Evolutionary conservation across 2,329 filamentous ascomycete genomes (phyloP).

Genomic region (Pleoardoris graminearum): DNA sequence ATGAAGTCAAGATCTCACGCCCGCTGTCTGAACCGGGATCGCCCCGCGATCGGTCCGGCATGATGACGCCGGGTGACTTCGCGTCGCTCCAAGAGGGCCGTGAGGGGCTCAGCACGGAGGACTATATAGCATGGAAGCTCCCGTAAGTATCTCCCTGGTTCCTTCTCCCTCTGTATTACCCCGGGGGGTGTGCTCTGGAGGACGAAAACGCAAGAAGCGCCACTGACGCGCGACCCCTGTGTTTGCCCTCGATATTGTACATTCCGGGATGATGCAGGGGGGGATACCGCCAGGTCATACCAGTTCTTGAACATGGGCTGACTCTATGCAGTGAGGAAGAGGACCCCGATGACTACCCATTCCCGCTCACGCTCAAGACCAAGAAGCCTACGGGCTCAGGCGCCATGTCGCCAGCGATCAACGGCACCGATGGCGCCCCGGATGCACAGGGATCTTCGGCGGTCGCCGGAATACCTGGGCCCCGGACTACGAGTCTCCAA

Average conservation of each 20-base stretch:
- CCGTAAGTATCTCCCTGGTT: conserved; percentile 84
- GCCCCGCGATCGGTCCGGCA: conserved; percentile 84
- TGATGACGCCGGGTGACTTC: conserved; percentile 99
- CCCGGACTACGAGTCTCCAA: neutral
- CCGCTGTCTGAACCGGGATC: conserved; percentile 94
- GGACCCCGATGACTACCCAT: conserved; percentile 78
- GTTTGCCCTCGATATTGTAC: no score
- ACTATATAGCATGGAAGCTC: conserved; percentile 97
- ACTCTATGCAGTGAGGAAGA: conserved; percentile 76
- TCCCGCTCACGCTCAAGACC: conserved; percentile 67
- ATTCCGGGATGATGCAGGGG: no score
- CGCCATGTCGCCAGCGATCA: conserved; percentile 38
- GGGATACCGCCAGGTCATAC: no score
- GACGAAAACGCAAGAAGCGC: no score
- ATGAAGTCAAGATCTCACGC: conserved; percentile 92
- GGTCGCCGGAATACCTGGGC: conserved; percentile 2
- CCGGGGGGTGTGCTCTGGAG: no score
- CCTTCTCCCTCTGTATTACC: no score
- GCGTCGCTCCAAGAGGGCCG: conserved; percentile 92
- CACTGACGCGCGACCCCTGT: no score
- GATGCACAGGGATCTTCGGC: neutral
- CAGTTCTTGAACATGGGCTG: conserved; percentile 29
- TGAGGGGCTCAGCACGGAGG: conserved; percentile 91
- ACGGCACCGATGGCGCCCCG: conserved; percentile 28
- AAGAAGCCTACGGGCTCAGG: conserved; percentile 46